Evolutionary conservation across 352 stramenopile species (phyloP), one percentile per base, ranked within the genome.

Genomic region (Phytophthora ramorum): DNA sequence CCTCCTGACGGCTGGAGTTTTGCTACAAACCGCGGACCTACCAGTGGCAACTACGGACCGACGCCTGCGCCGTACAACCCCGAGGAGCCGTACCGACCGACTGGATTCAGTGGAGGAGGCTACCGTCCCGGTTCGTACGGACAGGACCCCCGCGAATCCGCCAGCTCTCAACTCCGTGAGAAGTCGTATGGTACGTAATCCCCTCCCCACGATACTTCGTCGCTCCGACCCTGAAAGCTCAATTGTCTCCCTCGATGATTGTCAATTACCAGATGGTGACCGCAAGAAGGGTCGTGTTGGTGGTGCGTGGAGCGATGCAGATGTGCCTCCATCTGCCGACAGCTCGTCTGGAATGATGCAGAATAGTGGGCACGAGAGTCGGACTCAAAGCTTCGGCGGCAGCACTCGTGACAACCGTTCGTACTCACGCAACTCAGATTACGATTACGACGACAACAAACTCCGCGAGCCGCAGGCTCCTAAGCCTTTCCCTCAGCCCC

Each of bases 241-340:
- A 58, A 7, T 20, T 58, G 19, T 38, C 26, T 45, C 24, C 24
- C 24, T 28, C 3, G 3, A 47, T 49, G 22, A 20, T 20, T 7
- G 19, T 43, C 4, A 48, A 12, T 26, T 6, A n/a, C 30, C 24
- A 91, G 83, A 95, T 62, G 87, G 87, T 17, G 85, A 95, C 38
- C 79, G 87, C 5, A 91, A 92, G 74, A 95, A 93, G 71, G 87
- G 87, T n/a, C 81, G 85, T 48, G 87, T 92, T 16, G 87, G 87
- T 55, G 87, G 87, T 17, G 81, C 82, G 5, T 95, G 87, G 87
- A 77, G 66, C 24, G 62, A 75, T 46, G 71, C 78, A 2, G 55
- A 79, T 46, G 58, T 65, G 0, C 24, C 24, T 28, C 62, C 76
- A 4, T 55, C 63, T 44, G 13, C 68, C 17, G 47, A 67, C 24